Base-by-base conservation (phyloP, 139 green algal genomes). In the Nannochloris sp. region DNA sequence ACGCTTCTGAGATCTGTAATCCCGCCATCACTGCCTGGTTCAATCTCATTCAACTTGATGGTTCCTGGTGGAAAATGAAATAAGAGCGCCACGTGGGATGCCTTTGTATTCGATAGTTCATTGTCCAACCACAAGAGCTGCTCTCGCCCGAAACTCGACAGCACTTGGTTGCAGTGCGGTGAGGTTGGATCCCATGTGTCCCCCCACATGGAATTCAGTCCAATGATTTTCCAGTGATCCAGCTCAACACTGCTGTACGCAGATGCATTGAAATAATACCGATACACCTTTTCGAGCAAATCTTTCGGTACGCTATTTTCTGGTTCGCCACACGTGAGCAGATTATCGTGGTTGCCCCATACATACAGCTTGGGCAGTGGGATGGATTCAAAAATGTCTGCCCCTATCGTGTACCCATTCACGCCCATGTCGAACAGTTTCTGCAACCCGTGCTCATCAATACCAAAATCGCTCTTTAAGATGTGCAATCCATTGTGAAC, bases 1-100 rank as follows among this genome's bases (percentile, higher is more conserved):
- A 53, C 46, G 10, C 17, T 53, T 3, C n/a, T 11, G 16, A 53
- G n/a, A 53, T 53, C 46, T 23, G 16, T 53, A 8, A 40, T 40
- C 2, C 33, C 33, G 11, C 2, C 33, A 53, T 53, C 16, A 20
- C 20, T 14, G 20, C 46, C 17, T 28, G 17, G 11, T 53, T 20
- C 46, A 23, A 53, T 23, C n/a, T 53, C 46, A 53, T 53, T 53
- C 46, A 53, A 53, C n/a, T 53, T 53, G 16, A 23, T 28, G 9
- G n/a, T 28, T 5, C 16, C n/a, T 53, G 46, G 46, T 23, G 46
- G 17, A 53, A 53, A 53, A 23, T 53, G 46, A 26, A 23, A 28
- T 11, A 53, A 23, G n/a, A 53, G 16, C 46, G 6, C 46, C 17
- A 53, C 12, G 20, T 53, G 46, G 2, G 16, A 28, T 8, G 17